Base-by-base conservation (phyloP, 176 grass and related monocot genomes). In the Hsuehochloa calcarea region DNA sequence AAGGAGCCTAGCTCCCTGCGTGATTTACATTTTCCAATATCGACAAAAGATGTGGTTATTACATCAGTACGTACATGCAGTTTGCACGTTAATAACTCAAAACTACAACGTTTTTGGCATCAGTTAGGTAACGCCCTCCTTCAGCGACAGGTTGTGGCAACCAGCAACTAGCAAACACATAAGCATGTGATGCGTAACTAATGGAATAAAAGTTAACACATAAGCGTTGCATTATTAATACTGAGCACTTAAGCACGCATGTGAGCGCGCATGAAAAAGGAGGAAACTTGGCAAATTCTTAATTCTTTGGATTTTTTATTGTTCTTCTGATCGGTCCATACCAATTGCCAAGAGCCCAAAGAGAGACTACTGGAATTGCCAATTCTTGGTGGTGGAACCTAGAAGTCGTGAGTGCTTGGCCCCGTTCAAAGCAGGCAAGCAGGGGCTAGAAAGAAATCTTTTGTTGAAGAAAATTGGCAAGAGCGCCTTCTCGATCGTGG, bases 51-150 rank as follows among this genome's bases (percentile, higher is more conserved):
- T 8, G 59, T 22, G 34, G n/a, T 22, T 66, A 50, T 22, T 66
- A 50, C n/a, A n/a, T 4, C 16, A 34, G 72, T 56, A 35, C 34
- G n/a, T n/a, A n/a, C n/a, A n/a, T n/a, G n/a, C n/a, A 12, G 31
- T 64, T 65, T 74, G 43, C 70, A 50, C 13, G 27, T 74, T 34
- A 16, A 19, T 0, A 75, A 29, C 46, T 84, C 34, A 3, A 51
- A 51, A 62, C 5, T 17, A 6, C 9, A 43, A 14, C 20, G 38
- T 16, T 25, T 64, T 41, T 34, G 23, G 44, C n/a, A 73, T 50
- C 75, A 50, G 27, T 55, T 87, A 65, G 56, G 77, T 65, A 80
- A 35, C 45, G 45, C 22, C 9, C 71, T 62, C 14, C 9, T 79
- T 62, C 14, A 72, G 52, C 13, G 15, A 79, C 83, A 47, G 23